Percentiles rank a stretch among this genome's conserved stretches.
Evolutionary conservation across 2,329 filamentous ascomycete genomes (phyloP).

Genomic region (Pseudogymnoascus sp.): DNA sequence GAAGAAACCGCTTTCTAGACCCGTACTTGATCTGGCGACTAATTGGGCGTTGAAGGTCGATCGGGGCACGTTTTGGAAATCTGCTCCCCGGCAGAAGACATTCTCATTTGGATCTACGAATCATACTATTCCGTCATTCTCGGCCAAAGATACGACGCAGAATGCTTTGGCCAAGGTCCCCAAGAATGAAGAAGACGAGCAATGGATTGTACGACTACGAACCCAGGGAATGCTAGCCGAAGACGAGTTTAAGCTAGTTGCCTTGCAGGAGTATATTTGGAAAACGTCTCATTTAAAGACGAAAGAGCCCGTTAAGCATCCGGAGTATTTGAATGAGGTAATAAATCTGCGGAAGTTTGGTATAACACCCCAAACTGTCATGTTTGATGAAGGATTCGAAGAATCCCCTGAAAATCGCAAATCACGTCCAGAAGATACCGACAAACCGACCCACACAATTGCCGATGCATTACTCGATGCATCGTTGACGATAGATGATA

Average conservation of each 20-base stretch:
- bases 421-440: conserved; percentile 28
- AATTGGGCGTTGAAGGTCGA: conserved; percentile 79
- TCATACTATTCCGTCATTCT: conserved; percentile 43
- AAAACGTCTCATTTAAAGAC: conserved; percentile 65
- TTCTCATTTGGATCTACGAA: conserved; percentile 57
- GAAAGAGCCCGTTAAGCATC: conserved; percentile 30
- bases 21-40: conserved; percentile 76
- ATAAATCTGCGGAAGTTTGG: conserved; percentile 67
- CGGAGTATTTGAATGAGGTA: conserved; percentile 54
- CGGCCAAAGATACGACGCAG: conserved; percentile 46
- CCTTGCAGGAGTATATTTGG: conserved; percentile 86
- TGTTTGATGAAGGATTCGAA: conserved; percentile 72
- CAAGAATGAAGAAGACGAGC: conserved; percentile 87
- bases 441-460: conserved; percentile 61
- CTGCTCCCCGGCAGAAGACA: conserved; percentile 59
- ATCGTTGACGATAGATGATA: conserved; percentile 75
- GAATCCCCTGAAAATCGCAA: conserved; percentile 35
- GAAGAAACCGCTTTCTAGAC: conserved; percentile 70
- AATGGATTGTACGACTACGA: conserved; percentile 78
- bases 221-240: conserved; percentile 75
- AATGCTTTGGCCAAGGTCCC: conserved; percentile 54
- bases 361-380: conserved; percentile 78
- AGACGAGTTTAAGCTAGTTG: conserved; percentile 83
- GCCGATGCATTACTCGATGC: conserved; percentile 87
- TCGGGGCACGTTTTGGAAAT: conserved; percentile 79